Conservation (phyloP, 306 rosid genomes). For the Sicyos edulis region DNA sequence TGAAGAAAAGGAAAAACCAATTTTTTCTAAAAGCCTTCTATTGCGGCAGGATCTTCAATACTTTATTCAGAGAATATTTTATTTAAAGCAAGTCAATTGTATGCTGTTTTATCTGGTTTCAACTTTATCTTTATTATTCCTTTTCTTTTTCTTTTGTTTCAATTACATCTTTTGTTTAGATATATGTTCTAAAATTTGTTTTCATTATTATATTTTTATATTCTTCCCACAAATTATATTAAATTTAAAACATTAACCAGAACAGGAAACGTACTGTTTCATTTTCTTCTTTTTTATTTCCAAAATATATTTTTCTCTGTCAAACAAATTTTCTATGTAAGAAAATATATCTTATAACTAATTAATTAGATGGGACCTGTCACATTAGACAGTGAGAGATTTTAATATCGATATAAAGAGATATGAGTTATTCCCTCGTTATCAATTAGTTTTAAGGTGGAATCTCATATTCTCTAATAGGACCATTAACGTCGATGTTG, state of each 20-base stretch:
- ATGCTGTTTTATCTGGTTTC: slow-evolving; percentile 4
- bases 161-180: background rate
- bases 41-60: background rate
- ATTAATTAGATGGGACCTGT: too few relatives aligned
- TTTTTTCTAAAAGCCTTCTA: background rate
- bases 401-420: too few relatives aligned
- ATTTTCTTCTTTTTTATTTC: background rate
- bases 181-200: too few relatives aligned
- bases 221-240: too few relatives aligned
- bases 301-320: too few relatives aligned
- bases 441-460: too few relatives aligned
- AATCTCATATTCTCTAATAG: too few relatives aligned
- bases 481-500: background rate
- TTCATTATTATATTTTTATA: too few relatives aligned
- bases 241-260: background rate
- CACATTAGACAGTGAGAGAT: too few relatives aligned
- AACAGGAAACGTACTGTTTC: background rate
- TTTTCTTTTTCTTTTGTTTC: background rate
- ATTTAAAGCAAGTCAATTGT: background rate
- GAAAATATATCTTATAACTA: background rate
- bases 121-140: background rate
- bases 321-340: background rate
- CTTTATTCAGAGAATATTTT: slow-evolving; percentile 2
- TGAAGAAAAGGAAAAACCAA: background rate
- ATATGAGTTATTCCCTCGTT: too few relatives aligned